Evolutionary conservation across 2,329 filamentous ascomycete genomes (phyloP).

Genomic region (Phoma herbarum): DNA sequence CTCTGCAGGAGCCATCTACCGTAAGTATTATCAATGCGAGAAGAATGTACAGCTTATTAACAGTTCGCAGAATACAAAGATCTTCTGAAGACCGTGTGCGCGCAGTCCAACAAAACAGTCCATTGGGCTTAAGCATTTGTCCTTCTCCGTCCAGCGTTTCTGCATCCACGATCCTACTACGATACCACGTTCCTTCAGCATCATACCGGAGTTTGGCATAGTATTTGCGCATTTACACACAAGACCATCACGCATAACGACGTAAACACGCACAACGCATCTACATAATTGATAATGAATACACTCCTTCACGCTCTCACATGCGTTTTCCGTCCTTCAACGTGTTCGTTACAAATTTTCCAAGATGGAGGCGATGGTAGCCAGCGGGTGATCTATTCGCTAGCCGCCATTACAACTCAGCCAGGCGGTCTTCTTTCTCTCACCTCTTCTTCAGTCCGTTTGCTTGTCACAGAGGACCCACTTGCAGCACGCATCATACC

Average conservation of each 20-base stretch:
- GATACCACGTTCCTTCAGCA: conserved; percentile 22
- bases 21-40: conserved; percentile 12
- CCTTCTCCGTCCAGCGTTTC: conserved; percentile 7
- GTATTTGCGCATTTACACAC: conserved; percentile 20
- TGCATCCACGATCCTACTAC: conserved; percentile 12
- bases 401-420: neutral
- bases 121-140: conserved; percentile 8
- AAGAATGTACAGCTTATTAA: conserved; percentile 12
- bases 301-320: conserved; percentile 19
- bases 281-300: conserved; percentile 25
- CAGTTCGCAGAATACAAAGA: conserved; percentile 29
- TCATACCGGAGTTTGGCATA: conserved; percentile 21
- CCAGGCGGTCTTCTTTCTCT: neutral
- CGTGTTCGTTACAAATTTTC: neutral
- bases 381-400: neutral
- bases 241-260: conserved; percentile 11
- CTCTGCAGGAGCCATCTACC: conserved; percentile 27
- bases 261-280: conserved; percentile 17
- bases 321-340: neutral
- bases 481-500: conserved; percentile 2
- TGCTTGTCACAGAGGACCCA: neutral
- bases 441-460: conserved; percentile 5
- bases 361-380: neutral
- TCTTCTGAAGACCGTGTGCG: conserved; percentile 23
- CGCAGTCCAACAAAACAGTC: conserved; percentile 23